phyloP scores from a whole-genome alignment of 2,329 filamentous ascomycete species.

The Chalaropsis thielavioides region DNA sequence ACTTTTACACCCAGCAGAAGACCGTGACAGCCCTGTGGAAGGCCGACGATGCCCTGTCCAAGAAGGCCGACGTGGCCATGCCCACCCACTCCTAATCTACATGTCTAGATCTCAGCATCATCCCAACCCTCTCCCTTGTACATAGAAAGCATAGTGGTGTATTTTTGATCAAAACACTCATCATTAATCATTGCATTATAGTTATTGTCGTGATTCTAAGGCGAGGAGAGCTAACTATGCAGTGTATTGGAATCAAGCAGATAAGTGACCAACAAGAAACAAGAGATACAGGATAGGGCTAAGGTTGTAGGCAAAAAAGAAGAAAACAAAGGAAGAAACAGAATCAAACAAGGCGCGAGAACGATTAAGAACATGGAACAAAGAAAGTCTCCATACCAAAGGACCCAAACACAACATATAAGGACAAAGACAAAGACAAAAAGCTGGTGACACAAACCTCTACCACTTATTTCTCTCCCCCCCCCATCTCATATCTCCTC shows the following conservation, averaged over 20 bases:
- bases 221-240: background rate
- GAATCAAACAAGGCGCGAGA: background rate
- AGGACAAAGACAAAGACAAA: slow-evolving; percentile 1
- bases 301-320: background rate
- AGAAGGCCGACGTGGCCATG: slow-evolving; percentile 81
- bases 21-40: slow-evolving; percentile 86
- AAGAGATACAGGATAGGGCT: no score
- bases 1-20: slow-evolving; percentile 96
- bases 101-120: background rate
- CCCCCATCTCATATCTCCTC: background rate
- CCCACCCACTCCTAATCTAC: slow-evolving; percentile 32
- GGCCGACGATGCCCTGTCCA: slow-evolving; percentile 45
- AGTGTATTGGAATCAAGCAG: background rate
- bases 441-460: background rate
- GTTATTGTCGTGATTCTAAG: background rate
- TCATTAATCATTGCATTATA: slow-evolving; percentile 1
- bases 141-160: slow-evolving; percentile 2
- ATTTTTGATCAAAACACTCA: background rate
- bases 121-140: background rate
- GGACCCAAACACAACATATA: background rate
- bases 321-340: background rate
- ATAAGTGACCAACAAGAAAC: background rate
- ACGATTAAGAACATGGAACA: background rate
- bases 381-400: background rate
- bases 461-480: background rate